These are phyloP conservation scores for Microsporum canis DNA, from an alignment of 2,329 filamentous ascomycete genomes.

Conservation along the genomic window DNA sequence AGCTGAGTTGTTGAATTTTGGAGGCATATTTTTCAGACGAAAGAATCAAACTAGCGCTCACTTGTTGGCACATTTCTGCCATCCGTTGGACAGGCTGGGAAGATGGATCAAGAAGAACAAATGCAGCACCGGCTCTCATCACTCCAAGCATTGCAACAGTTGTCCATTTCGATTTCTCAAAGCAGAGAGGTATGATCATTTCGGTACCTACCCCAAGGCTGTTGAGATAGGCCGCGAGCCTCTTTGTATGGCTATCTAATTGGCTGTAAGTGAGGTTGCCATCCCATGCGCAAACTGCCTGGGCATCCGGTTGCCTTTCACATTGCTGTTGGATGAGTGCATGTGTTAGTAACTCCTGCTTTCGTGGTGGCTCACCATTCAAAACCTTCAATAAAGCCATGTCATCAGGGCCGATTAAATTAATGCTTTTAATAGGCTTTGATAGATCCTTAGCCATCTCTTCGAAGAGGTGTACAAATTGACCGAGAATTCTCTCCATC, in stretches of 20 bases:
- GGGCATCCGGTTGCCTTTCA: slow-evolving; percentile 8
- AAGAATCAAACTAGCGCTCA: slow-evolving; percentile 3
- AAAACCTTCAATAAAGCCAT: background rate
- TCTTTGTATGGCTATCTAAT: slow-evolving; percentile 15
- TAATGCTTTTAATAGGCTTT: background rate
- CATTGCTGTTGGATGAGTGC: slow-evolving; percentile 13
- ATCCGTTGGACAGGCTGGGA: slow-evolving; percentile 10
- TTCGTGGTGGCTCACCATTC: background rate
- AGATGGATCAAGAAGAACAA: slow-evolving; percentile 11
- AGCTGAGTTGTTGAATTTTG: background rate
- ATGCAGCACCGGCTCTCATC: slow-evolving; percentile 14
- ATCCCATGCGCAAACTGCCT: slow-evolving; percentile 18
- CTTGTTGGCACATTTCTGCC: slow-evolving; percentile 3
- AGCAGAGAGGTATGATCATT: slow-evolving; percentile 11
- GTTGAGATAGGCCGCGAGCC: slow-evolving; percentile 7
- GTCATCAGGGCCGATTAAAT: background rate
- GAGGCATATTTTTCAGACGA: background rate
- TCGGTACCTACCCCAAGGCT: slow-evolving; percentile 8
- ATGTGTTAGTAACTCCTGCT: slow-evolving; percentile 11
- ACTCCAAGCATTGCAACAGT: slow-evolving; percentile 12
- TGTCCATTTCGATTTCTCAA: slow-evolving; percentile 15
- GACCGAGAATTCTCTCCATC: background rate
- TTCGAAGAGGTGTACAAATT: background rate
- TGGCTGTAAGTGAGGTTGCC: slow-evolving; percentile 13
- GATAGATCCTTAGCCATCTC: background rate